These are phyloP conservation scores for Dissoconium aciculare DNA, from an alignment of 2,329 filamentous ascomycete genomes.

Conservation along the genomic window DNA sequence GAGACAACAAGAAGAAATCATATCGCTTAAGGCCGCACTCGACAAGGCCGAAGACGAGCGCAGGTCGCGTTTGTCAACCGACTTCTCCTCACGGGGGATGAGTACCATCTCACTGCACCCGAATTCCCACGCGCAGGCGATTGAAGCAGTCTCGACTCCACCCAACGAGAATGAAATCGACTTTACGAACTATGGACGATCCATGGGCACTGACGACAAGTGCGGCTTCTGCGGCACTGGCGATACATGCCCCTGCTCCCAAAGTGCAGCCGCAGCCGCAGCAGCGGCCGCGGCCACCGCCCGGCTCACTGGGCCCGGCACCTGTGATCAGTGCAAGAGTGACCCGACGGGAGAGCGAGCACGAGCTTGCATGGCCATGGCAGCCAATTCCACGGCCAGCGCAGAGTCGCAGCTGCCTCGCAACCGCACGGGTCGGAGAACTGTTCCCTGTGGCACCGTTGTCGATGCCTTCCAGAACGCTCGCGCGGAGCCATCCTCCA, in stretches of 20 bases:
- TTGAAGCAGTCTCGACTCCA: conserved; percentile 8
- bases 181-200: conserved; percentile 12
- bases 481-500: conserved; percentile 12
- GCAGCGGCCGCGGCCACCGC: conserved; percentile 3
- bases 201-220: conserved; percentile 10
- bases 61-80: background rate
- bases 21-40: background rate
- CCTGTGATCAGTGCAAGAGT: conserved; percentile 16
- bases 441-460: conserved; percentile 10
- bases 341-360: conserved; percentile 15
- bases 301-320: conserved; percentile 12
- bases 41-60: background rate
- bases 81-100: background rate
- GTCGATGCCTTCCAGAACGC: conserved; percentile 13
- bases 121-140: conserved; percentile 29
- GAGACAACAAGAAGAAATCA: background rate
- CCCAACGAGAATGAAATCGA: conserved; percentile 13
- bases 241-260: conserved; percentile 16
- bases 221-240: conserved; percentile 21
- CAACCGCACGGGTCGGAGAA: conserved; percentile 8
- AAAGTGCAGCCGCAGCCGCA: conserved; percentile 7
- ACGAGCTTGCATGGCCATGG: conserved; percentile 15
- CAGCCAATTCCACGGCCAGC: conserved; percentile 3
- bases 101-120: background rate
- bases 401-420: conserved; percentile 5